Conservation (phyloP, 1,139 yeast genomes). For the Diutina mesorugosa region DNA sequence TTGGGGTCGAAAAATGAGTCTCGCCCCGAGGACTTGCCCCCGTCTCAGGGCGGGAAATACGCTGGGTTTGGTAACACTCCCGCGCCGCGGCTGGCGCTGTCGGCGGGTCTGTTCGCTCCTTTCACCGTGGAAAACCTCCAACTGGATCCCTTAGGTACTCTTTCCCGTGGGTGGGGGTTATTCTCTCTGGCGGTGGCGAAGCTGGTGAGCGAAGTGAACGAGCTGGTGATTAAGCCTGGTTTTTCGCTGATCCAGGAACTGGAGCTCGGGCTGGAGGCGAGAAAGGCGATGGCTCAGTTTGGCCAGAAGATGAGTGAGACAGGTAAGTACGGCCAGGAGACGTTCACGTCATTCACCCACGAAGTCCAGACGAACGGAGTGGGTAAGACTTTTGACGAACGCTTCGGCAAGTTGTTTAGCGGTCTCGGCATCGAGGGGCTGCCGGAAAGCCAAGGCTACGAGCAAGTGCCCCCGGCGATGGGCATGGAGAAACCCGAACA, state of each 20-base stretch:
- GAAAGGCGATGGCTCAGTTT: constrained; percentile 87
- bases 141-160: constrained; percentile 77
- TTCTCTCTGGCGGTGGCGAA: constrained; percentile 75
- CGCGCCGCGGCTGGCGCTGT: constrained; percentile 18
- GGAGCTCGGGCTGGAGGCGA: constrained; percentile 71
- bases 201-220: constrained; percentile 77
- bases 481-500: constrained; percentile 53
- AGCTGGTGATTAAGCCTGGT: constrained; percentile 80
- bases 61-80: constrained; percentile 86
- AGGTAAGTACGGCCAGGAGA: constrained; percentile 56
- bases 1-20: constrained; percentile 61
- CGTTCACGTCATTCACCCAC: constrained; percentile 50
- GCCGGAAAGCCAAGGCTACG: constrained; percentile 13
- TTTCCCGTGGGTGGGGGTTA: constrained; percentile 88
- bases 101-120: constrained; percentile 29
- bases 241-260: constrained; percentile 70
- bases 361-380: constrained; percentile 23
- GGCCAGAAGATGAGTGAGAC: constrained; percentile 91
- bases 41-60: constrained; percentile 89
- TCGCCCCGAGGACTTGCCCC: constrained; percentile 73
- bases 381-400: constrained; percentile 31
- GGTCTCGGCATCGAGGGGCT: constrained; percentile 11
- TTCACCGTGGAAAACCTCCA: constrained; percentile 69
- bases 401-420: constrained; percentile 39
- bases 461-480: constrained; percentile 46